Conservation (phyloP, 768 basidiomycete species). For the Hydnomerulius pinastri region DNA sequence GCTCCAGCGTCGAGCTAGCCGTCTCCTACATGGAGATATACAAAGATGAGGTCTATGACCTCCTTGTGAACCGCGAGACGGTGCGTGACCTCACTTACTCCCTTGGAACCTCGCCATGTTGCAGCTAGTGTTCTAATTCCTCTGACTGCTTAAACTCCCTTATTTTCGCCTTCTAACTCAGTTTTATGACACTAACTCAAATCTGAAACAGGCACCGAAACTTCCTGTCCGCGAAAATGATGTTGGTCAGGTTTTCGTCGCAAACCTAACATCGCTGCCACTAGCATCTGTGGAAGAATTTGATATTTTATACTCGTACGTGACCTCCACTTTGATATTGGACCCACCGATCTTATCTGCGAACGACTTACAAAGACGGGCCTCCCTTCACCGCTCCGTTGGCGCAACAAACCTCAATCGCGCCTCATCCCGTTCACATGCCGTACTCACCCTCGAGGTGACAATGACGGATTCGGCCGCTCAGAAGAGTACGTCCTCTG, state of each 20-base stretch:
- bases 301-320: constrained; percentile 46
- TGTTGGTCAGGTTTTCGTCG: constrained; percentile 53
- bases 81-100: constrained; percentile 38
- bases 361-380: constrained; percentile 44
- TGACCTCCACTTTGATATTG: constrained; percentile 8
- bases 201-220: constrained; percentile 45
- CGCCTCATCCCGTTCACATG: constrained; percentile 86
- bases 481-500: constrained; percentile 50
- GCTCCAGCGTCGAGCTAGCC: constrained; percentile 47
- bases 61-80: constrained; percentile 71
- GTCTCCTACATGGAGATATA: constrained; percentile 90
- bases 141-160: no score
- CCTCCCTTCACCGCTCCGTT: constrained; percentile 77
- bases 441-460: constrained; percentile 76
- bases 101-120: neutral
- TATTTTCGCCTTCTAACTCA: neutral
- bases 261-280: constrained; percentile 45
- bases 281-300: constrained; percentile 50
- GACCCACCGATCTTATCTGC: neutral
- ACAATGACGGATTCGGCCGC: constrained; percentile 53
- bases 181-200: neutral
- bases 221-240: constrained; percentile 58
- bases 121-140: no score
- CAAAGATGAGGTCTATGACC: constrained; percentile 88
- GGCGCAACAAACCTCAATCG: constrained; percentile 86